Base-by-base conservation (phyloP, 2,329 filamentous ascomycete genomes). In the Xenosphaeropsis pyriputrescens region DNA sequence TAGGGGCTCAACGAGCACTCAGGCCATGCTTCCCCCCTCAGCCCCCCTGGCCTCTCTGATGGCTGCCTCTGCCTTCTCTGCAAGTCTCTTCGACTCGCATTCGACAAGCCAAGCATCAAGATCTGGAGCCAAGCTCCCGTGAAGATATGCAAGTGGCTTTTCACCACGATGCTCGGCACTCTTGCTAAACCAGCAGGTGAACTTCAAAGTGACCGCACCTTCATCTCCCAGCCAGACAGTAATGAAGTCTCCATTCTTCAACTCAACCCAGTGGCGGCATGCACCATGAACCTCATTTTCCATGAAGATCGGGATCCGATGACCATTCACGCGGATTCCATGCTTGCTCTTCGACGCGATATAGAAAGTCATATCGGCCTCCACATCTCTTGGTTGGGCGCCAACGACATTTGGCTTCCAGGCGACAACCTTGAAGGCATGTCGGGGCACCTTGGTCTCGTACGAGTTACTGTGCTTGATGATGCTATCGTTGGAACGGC, bases 181-280 rank as follows among this genome's bases (percentile, higher is more conserved):
- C 22, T 26, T 26, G 8, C 22, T 11, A 26, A 26, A 26, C 22
- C 22, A 26, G 12, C 22, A 26, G 22, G 7, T 26, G 22, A 26
- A 26, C 8, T 26, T 26, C 22, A 26, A 26, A 11, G 22, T 26
- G 12, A 26, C 22, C 3, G 22, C 22, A 26, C 22, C 22, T 9
- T 26, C 22, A 9, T 26, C 22, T 26, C 22, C 22, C 54, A 49
- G 22, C 67, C 77, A 93, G 6, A 93, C 71, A 2, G 75, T 72
- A 35, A 95, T 70, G 17, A 75, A 65, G 53, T 95, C 89, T 2
- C 83, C 85, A 26, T 81, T 74, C 52, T 85, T 73, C 12, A 95
- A 57, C 39, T 75, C 73, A 18, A 81, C 75, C 75, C 75, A 80
- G 51, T 68, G 58, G 16, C 61, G 59, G 12, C 62, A 64, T 8